A percentile compares a stretch with the other conserved stretches of the same genome.
Evolutionary conservation across 345 rosid genomes (phyloP).

Genomic region (Syzygium jambos): DNA sequence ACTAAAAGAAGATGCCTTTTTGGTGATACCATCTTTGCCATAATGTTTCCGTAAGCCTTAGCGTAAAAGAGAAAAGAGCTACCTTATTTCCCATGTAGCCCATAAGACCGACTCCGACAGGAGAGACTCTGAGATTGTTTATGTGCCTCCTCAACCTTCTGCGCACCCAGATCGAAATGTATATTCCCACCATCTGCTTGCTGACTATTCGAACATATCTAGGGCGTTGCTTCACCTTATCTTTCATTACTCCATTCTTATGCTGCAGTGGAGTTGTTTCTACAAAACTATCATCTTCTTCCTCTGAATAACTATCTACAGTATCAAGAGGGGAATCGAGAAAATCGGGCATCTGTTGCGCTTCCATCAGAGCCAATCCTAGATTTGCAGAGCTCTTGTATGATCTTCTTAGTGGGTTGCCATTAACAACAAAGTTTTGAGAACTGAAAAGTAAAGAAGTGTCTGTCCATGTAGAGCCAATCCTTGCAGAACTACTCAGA

Average conservation of each 20-base stretch:
- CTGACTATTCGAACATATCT: constrained; percentile 80
- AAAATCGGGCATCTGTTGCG: constrained; percentile 29
- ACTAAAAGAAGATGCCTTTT: not conserved
- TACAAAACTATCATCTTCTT: constrained; percentile 32
- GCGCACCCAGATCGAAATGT: constrained; percentile 89
- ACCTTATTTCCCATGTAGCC: constrained; percentile 99
- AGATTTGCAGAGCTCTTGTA: constrained; percentile 63
- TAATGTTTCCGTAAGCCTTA: not conserved
- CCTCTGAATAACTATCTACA: constrained; percentile 34
- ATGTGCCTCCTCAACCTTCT: constrained; percentile 75
- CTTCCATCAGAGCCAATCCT: constrained; percentile 30
- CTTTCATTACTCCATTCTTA: constrained; percentile 7
- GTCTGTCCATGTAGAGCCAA: constrained; percentile 27
- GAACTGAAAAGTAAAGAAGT: not conserved
- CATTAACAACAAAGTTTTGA: constrained; percentile 20
- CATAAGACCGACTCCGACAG: constrained; percentile 97
- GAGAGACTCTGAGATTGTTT: constrained; percentile 88
- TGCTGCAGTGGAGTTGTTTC: constrained; percentile 22
- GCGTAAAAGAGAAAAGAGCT: not conserved
- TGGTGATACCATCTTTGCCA: not conserved
- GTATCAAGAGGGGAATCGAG: constrained; percentile 24
- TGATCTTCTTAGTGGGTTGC: constrained; percentile 50
- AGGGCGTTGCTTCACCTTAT: constrained; percentile 14
- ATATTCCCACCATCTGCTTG: constrained; percentile 99
- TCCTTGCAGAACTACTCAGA: constrained; percentile 60